phyloP scores from a whole-genome alignment of 805 yeast genomes.

The Saccharomycopsis fibuligera region DNA sequence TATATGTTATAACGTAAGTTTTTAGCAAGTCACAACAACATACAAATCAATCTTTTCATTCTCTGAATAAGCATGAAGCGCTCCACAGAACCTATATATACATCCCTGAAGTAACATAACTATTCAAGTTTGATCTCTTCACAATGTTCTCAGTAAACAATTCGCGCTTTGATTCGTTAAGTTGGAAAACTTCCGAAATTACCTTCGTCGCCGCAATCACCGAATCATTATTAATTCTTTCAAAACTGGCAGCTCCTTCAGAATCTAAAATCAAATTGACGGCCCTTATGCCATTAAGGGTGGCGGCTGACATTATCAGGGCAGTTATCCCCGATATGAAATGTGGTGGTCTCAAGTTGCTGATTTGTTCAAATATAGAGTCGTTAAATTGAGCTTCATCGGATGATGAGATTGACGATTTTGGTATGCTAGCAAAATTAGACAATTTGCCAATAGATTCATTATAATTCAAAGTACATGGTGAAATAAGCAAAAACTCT shows the following conservation, averaged over 20 bases:
- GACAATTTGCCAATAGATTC: slow-evolving; percentile 16
- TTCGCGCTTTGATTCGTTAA: neutral
- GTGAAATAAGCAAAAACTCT: slow-evolving; percentile 25
- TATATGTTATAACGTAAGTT: no score
- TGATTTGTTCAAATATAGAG: slow-evolving; percentile 24
- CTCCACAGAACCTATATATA: slow-evolving; percentile 9
- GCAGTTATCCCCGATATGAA: slow-evolving; percentile 54
- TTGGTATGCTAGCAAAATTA: slow-evolving; percentile 3
- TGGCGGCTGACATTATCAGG: slow-evolving; percentile 30
- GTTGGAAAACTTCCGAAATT: neutral
- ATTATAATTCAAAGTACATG: slow-evolving; percentile 32
- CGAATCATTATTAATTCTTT: slow-evolving; percentile 34
- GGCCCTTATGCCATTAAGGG: neutral
- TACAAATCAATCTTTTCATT: no score
- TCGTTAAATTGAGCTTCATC: slow-evolving; percentile 23
- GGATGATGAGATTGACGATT: slow-evolving; percentile 22
- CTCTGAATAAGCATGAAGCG: no score
- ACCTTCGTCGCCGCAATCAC: slow-evolving; percentile 1
- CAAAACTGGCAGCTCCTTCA: slow-evolving; percentile 59
- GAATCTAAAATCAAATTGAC: slow-evolving; percentile 38
- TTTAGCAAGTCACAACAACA: no score
- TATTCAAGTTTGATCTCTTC: slow-evolving; percentile 5
- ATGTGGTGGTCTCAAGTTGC: slow-evolving; percentile 49
- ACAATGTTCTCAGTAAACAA: neutral
- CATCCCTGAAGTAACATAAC: slow-evolving; percentile 13